phyloP scores from a whole-genome alignment of 371 early-diverging fungal species.

The Dipsacomyces acuminosporus region DNA sequence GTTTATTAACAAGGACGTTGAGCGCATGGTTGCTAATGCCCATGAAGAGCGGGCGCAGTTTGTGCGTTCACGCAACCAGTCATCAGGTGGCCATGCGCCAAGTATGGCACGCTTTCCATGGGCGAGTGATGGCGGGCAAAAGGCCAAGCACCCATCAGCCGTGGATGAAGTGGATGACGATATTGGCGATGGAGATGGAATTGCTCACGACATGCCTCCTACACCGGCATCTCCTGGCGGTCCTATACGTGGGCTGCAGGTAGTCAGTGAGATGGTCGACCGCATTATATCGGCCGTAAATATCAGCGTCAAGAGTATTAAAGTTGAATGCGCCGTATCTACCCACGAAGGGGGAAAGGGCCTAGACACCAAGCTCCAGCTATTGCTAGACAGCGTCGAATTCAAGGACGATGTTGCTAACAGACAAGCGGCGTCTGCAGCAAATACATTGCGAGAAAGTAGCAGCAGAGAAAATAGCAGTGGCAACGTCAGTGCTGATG shows the following conservation, averaged over 20 bases:
- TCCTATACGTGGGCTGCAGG: constrained; percentile 40
- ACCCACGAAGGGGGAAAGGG: constrained; percentile 7
- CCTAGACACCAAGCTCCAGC: constrained; percentile 9
- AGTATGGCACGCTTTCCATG: neutral
- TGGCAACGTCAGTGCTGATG: neutral
- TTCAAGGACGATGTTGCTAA: constrained; percentile 22
- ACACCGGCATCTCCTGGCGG: constrained; percentile 32
- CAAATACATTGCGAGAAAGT: too few species aligned
- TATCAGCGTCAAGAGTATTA: constrained; percentile 35
- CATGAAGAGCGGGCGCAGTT: constrained; percentile 40
- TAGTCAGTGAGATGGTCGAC: constrained; percentile 50
- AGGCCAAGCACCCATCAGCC: neutral
- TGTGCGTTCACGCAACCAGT: constrained; percentile 16
- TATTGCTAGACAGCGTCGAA: constrained; percentile 26
- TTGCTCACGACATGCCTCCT: constrained; percentile 17
- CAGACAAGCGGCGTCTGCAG: neutral
- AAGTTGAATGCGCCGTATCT: constrained; percentile 22
- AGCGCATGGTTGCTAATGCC: constrained; percentile 40
- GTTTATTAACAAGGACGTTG: constrained; percentile 44
- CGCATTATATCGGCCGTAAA: constrained; percentile 50
- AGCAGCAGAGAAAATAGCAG: constrained; percentile 13
- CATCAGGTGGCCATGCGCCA: neutral
- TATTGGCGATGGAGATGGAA: constrained; percentile 8
- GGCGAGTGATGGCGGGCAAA: neutral
- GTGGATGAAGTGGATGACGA: neutral